Evolutionary conservation across 2,329 filamentous ascomycete genomes (phyloP).

Genomic region (Dactylella cylindrospora): DNA sequence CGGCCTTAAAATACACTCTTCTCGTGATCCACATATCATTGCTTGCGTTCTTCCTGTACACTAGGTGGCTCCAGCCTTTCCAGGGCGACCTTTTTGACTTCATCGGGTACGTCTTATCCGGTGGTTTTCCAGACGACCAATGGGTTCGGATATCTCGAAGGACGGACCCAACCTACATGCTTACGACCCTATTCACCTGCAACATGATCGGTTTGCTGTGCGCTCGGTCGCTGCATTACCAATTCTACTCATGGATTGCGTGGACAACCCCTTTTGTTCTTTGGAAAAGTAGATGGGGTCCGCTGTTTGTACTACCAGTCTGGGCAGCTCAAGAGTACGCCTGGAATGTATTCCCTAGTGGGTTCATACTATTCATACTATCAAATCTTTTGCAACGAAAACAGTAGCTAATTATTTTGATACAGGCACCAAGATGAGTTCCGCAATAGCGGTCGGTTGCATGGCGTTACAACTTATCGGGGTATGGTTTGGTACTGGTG

Average conservation of each 20-base stretch:
- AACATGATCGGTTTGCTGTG: slow-evolving; percentile 80
- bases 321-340: slow-evolving; percentile 86
- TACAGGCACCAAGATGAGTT: slow-evolving; percentile 60
- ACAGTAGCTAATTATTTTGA: background rate
- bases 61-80: slow-evolving; percentile 72
- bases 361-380: background rate
- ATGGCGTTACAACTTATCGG: slow-evolving; percentile 67
- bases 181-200: slow-evolving; percentile 74
- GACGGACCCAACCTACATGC: slow-evolving; percentile 69
- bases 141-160: slow-evolving; percentile 56
- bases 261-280: slow-evolving; percentile 87
- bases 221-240: slow-evolving; percentile 86
- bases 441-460: slow-evolving; percentile 67
- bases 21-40: slow-evolving; percentile 66
- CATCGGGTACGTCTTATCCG: slow-evolving; percentile 54
- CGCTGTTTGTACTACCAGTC: slow-evolving; percentile 65
- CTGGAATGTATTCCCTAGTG: slow-evolving; percentile 90
- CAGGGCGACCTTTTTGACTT: slow-evolving; percentile 62
- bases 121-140: background rate
- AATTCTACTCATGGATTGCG: slow-evolving; percentile 88
- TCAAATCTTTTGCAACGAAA: background rate
- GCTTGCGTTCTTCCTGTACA: slow-evolving; percentile 66
- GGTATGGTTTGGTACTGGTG: slow-evolving; percentile 66
- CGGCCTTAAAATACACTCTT: slow-evolving; percentile 67
- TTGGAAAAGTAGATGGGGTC: slow-evolving; percentile 73